Evolutionary conservation across 768 basidiomycete species (phyloP).

Genomic region (Rhizopogon rudus): DNA sequence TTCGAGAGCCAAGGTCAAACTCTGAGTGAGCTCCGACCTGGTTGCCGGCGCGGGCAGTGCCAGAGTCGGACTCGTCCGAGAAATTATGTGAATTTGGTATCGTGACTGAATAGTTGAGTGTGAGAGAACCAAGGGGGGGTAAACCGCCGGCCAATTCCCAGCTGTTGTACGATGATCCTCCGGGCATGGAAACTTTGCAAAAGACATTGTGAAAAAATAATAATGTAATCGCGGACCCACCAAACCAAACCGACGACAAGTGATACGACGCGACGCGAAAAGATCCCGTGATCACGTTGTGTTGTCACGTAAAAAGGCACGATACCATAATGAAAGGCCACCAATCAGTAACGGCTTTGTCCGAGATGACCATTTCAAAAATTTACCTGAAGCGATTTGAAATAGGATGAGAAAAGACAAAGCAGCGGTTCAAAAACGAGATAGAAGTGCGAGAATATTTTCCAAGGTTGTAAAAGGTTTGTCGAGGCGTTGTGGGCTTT

Average conservation of each 20-base stretch:
- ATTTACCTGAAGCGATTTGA: too few relatives aligned
- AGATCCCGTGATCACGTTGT: constrained; percentile 8
- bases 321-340: constrained; percentile 19
- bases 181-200: constrained; percentile 19
- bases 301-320: background rate
- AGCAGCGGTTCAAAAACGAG: background rate
- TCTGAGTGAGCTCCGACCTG: constrained; percentile 9
- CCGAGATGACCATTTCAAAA: background rate
- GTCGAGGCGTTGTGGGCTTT: constrained; percentile 7
- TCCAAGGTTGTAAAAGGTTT: background rate
- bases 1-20: constrained; percentile 8
- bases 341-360: background rate
- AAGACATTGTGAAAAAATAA: constrained; percentile 20
- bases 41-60: constrained; percentile 9
- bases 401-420: background rate
- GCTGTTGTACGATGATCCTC: constrained; percentile 13
- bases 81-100: constrained; percentile 10
- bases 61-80: constrained; percentile 16
- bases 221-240: constrained; percentile 23
- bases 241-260: constrained; percentile 23
- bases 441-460: background rate
- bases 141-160: constrained; percentile 10
- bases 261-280: constrained; percentile 10
- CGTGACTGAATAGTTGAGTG: constrained; percentile 6
- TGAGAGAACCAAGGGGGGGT: constrained; percentile 8